Evolutionary conservation across 2,329 filamentous ascomycete genomes (phyloP).

Genomic region (Trichoderma harzianum): DNA sequence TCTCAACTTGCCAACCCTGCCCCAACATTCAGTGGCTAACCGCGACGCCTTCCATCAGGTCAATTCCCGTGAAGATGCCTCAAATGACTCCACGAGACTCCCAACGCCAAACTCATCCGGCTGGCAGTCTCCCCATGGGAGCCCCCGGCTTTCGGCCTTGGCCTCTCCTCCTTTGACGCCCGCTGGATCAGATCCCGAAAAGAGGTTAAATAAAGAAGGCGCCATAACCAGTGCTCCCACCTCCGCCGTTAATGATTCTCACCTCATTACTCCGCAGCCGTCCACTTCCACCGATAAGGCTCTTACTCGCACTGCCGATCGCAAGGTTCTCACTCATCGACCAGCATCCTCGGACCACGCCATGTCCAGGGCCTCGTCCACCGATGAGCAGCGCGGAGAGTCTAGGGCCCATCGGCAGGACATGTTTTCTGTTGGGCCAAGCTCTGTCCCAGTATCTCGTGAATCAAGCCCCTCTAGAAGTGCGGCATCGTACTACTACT

Average conservation of each 20-base stretch:
- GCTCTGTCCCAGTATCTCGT: constrained; percentile 56
- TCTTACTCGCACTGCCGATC: constrained; percentile 38
- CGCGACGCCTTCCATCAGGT: constrained; percentile 42
- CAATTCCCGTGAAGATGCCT: constrained; percentile 58
- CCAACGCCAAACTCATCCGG: constrained; percentile 63
- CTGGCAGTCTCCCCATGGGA: constrained; percentile 63
- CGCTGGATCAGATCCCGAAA: constrained; percentile 60
- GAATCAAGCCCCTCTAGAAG: constrained; percentile 64
- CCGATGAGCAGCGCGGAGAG: constrained; percentile 35
- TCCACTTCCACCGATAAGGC: constrained; percentile 54
- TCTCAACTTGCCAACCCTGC: background rate
- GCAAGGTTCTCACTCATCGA: constrained; percentile 40
- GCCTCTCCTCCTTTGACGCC: constrained; percentile 89
- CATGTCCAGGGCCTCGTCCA: constrained; percentile 41
- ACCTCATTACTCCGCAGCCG: constrained; percentile 66
- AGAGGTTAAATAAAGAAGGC: constrained; percentile 30
- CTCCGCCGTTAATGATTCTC: constrained; percentile 36
- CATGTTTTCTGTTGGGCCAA: constrained; percentile 51
- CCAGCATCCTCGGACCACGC: constrained; percentile 42
- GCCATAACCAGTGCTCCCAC: constrained; percentile 33
- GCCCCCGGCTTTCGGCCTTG: constrained; percentile 66
- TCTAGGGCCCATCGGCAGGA: constrained; percentile 47
- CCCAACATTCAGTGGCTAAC: constrained; percentile 27
- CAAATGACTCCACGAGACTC: constrained; percentile 58
- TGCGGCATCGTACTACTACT: constrained; percentile 61